Base-by-base conservation (phyloP, 129 eudicot genomes). In the Mikania micrantha region DNA sequence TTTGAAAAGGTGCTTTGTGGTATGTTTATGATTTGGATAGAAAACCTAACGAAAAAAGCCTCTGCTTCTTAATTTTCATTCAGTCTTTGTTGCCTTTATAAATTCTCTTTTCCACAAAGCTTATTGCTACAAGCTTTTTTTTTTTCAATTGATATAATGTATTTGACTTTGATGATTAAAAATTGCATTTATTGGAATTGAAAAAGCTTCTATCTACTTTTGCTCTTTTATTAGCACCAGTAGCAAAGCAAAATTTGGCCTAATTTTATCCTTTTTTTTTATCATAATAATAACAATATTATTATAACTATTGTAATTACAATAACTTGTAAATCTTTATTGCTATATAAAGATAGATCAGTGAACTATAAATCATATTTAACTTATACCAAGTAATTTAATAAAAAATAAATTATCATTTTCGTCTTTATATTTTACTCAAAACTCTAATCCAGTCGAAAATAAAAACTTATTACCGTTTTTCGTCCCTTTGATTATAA, bases 91-190 rank as follows among this genome's bases (percentile, higher is more conserved):
- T 63, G 24, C 70, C 22, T 73, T 73, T 69, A 29, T 28, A 12
- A 42, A 49, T 50, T 24, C 52, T 64, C 71, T 9, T 40, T 41
- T 32, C 67, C 40, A 38, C 63, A 64, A 73, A 73, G 72, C 34
- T 53, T 64, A 64, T 50, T 74, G 72, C 47, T 42, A 74, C 47
- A 64, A 74, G 58, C 78, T 64, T 64, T 50, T 63, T 64, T 50
- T 63, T 15, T 41, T 74, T 60, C 66, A 39, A 64, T 39, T 53
- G 58, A 41, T 34, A 64, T 53, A 20, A 64, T 74, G 45, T 32
- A 41, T 64, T 74, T 64, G 78, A 74, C 72, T 74, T 64, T 53
- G 71, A 74, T 53, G 28, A 74, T 65, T 41, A 58, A 28, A 42
- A 52, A 35, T 64, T 42, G 47, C 48, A 28, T 44, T 42, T 44